A percentile compares a stretch with the other conserved stretches of the same genome.
Evolutionary conservation across 2,329 filamentous ascomycete species (phyloP).

Genomic region (Helicocarpus griseus): DNA sequence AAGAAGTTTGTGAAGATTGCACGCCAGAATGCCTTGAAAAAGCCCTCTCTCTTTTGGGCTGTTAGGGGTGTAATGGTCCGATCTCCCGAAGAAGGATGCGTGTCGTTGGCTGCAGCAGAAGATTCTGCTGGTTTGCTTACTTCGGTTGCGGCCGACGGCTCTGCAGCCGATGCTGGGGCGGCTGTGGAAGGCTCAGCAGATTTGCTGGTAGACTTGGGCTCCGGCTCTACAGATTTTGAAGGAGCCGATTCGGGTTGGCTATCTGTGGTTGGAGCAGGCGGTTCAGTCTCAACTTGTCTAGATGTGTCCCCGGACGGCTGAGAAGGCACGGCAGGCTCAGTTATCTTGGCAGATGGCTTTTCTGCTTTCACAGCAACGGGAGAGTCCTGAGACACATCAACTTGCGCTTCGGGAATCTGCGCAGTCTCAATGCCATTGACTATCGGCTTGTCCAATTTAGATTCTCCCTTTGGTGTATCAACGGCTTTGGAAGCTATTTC

Average conservation of each 20-base stretch:
- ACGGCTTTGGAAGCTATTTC: background rate
- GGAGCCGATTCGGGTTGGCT: background rate
- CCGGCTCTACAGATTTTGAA: constrained; percentile 6
- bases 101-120: constrained; percentile 5
- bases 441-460: background rate
- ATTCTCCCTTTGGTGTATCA: background rate
- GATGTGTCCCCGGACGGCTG: background rate
- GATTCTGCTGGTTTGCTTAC: background rate
- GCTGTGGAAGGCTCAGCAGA: constrained; percentile 18
- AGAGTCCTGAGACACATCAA: background rate
- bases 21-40: constrained; percentile 32
- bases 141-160: background rate
- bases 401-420: background rate
- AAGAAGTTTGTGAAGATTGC: constrained; percentile 33
- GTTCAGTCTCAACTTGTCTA: background rate
- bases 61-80: constrained; percentile 31
- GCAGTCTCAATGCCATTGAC: background rate
- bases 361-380: background rate
- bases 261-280: background rate
- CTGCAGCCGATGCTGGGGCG: background rate
- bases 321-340: background rate
- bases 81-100: constrained; percentile 15
- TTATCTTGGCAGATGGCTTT: background rate
- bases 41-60: constrained; percentile 25
- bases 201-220: background rate